Base-by-base conservation (phyloP, 2,329 filamentous ascomycete species). In the Botrytis squamosa region DNA sequence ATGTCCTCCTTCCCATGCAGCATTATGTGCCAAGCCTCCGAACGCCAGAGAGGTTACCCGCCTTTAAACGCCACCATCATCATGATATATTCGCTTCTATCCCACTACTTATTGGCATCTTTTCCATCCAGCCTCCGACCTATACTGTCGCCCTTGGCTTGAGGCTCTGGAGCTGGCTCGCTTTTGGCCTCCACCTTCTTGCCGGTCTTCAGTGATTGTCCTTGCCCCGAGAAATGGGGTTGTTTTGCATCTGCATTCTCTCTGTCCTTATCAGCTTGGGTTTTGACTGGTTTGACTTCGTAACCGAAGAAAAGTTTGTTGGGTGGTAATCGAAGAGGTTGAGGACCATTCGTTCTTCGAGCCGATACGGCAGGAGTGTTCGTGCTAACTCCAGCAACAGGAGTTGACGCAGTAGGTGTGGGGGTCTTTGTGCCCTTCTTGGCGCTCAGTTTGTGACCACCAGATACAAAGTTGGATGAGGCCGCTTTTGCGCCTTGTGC, bases 281-380 rank as follows among this genome's bases (percentile, higher is more conserved):
- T 93, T 85, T 94, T 95, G 60, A 97, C 86, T 0, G 95, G 95
- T 82, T 92, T 97, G 81, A 97, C 88, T 80, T 97, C 92, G 80
- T 98, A 99, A 4, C 96, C 96, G 76, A 99, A 97, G 86, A 99
- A 99, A 7, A 99, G 86, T 83, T 98, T 97, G 79, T 96, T 96
- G 0, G 93, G 92, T 0, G 93, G 89, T 70, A 99, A 82, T 42
- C 96, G 88, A 12, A 99, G 87, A 5, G 95, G 94, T 81, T 96
- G 93, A 0, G 95, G 94, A 0, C 94, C 95, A 76, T 95, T 94
- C 22, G 87, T 90, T 75, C 88, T 84, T 68, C 85, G 81, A 6
- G 80, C 78, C 25, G 78, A 76, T 33, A 78, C 75, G 22, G 76
- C 52, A 49, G 79, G 77, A 29, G 79, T 75, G 29, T 82, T 81